phyloP scores from a whole-genome alignment of 352 stramenopile genomes.

The Phytopythium mirpurense region DNA sequence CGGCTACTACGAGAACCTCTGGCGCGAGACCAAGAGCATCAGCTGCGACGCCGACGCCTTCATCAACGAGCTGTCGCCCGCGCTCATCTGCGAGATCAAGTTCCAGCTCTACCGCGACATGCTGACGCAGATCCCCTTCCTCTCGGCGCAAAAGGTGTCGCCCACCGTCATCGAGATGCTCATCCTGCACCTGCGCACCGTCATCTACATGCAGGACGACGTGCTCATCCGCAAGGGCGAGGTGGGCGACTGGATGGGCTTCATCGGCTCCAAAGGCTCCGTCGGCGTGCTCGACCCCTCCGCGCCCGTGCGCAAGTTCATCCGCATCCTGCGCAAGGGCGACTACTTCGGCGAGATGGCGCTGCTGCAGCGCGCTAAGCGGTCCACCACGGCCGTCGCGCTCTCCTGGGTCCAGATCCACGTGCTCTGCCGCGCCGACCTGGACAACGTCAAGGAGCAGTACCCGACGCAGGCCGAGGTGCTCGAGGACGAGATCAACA shows the following conservation, averaged over 20 bases:
- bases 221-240: constrained; percentile 78
- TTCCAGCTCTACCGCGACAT: constrained; percentile 77
- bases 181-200: constrained; percentile 58
- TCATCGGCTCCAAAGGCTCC: constrained; percentile 66
- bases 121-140: constrained; percentile 75
- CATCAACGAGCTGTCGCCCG: constrained; percentile 67
- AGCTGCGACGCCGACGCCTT: constrained; percentile 61
- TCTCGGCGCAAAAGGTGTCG: constrained; percentile 59
- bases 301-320: constrained; percentile 36
- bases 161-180: constrained; percentile 73
- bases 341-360: constrained; percentile 82
- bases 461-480: constrained; percentile 51
- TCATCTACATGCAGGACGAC: constrained; percentile 83
- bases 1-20: constrained; percentile 66
- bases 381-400: constrained; percentile 58
- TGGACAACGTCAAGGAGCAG: constrained; percentile 59
- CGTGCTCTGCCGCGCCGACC: constrained; percentile 47
- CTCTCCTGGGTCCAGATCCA: constrained; percentile 77
- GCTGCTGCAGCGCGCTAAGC: constrained; percentile 53
- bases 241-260: constrained; percentile 79
- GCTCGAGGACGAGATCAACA: constrained; percentile 66
- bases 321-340: constrained; percentile 58
- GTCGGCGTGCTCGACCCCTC: constrained; percentile 63
- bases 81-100: constrained; percentile 71
- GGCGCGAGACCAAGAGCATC: constrained; percentile 61